phyloP scores from a whole-genome alignment of 345 rosid genomes.

The Angophora floribunda region DNA sequence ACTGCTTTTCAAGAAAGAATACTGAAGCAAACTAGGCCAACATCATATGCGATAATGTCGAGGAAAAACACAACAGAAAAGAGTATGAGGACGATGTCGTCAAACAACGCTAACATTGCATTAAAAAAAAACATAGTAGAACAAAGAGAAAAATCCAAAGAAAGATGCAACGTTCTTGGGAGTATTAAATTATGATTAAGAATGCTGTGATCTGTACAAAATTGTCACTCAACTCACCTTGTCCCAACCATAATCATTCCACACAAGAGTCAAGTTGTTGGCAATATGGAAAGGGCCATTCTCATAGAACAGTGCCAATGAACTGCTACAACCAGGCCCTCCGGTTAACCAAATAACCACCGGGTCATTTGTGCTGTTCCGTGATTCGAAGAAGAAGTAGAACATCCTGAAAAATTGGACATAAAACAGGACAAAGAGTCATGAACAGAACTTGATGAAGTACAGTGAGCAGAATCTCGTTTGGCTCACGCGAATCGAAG shows the following conservation, averaged over 20 bases:
- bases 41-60: background rate
- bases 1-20: background rate
- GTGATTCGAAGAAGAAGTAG: constrained; percentile 63
- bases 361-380: constrained; percentile 42
- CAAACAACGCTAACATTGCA: background rate
- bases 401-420: background rate
- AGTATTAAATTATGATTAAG: background rate
- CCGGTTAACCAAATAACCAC: constrained; percentile 88
- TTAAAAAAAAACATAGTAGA: background rate
- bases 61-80: background rate
- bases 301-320: constrained; percentile 73
- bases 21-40: background rate
- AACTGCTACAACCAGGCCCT: constrained; percentile 94
- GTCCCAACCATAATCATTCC: constrained; percentile 92
- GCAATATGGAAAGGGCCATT: constrained; percentile 71
- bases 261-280: constrained; percentile 44
- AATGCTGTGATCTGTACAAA: background rate
- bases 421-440: background rate
- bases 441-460: background rate
- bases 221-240: constrained; percentile 21
- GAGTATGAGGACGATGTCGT: background rate
- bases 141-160: background rate
- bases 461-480: background rate
- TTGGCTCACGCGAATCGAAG: background rate
- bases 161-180: background rate